phyloP scores from a whole-genome alignment of 1,139 yeast species.

The Blastobotrys apis region DNA sequence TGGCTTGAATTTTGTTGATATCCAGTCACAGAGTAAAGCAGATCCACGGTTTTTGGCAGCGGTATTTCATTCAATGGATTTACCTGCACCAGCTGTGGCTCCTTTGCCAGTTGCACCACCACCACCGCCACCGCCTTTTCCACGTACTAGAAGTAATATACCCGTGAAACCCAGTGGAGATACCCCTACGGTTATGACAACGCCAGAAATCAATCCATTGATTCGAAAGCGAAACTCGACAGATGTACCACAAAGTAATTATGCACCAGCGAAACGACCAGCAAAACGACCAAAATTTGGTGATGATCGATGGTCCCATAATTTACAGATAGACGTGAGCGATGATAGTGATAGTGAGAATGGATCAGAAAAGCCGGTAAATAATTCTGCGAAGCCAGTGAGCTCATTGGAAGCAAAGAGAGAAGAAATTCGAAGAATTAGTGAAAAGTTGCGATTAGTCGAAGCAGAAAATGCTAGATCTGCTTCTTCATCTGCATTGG shows the following conservation, averaged over 20 bases:
- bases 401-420: conserved; percentile 10
- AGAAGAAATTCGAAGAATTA: conserved; percentile 17
- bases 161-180: too few relatives aligned
- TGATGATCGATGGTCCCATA: conserved; percentile 28
- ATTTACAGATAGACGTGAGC: conserved; percentile 22
- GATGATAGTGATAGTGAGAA: conserved; percentile 21
- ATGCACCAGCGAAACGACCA: not conserved
- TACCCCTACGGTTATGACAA: too few relatives aligned
- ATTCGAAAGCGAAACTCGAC: not conserved
- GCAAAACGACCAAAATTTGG: conserved; percentile 34
- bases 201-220: not conserved
- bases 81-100: conserved; percentile 13
- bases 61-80: conserved; percentile 21
- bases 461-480: conserved; percentile 8
- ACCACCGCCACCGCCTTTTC: too few relatives aligned
- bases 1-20: conserved; percentile 32
- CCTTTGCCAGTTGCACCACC: not conserved
- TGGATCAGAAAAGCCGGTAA: too few relatives aligned
- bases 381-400: not conserved
- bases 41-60: conserved; percentile 21
- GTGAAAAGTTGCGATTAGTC: conserved; percentile 14
- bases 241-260: too few relatives aligned
- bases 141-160: not conserved
- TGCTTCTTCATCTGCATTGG: not conserved
- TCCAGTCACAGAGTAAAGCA: conserved; percentile 22